phyloP scores from a whole-genome alignment of 441 rosid genomes.

The Populus hybrid region DNA sequence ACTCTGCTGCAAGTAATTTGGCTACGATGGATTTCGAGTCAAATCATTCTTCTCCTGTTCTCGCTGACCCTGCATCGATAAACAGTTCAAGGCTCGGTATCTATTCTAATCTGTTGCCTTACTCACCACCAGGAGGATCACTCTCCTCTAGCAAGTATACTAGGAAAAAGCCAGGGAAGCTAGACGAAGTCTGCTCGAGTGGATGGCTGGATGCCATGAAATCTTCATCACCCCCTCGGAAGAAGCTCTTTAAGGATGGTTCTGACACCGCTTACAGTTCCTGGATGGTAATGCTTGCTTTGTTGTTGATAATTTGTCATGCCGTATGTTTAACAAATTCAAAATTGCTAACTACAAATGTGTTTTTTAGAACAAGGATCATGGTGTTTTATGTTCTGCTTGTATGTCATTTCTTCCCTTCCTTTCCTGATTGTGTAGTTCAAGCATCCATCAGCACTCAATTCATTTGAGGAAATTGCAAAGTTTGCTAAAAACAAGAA shows the following conservation, averaged over 20 bases:
- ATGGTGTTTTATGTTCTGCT: not conserved
- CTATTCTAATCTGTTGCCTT: constrained; percentile 48
- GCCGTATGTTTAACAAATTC: not conserved
- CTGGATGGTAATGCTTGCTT: constrained; percentile 60
- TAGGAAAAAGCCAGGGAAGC: constrained; percentile 58
- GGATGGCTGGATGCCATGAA: constrained; percentile 80
- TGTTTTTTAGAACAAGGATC: not conserved
- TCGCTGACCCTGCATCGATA: constrained; percentile 52
- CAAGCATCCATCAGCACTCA: constrained; percentile 83
- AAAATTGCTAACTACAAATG: not conserved
- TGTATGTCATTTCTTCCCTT: not conserved
- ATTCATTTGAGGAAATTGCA: constrained; percentile 54
- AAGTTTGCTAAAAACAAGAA: constrained; percentile 62
- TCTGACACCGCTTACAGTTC: constrained; percentile 52
- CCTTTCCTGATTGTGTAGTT: constrained; percentile 42
- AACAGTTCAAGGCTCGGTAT: constrained; percentile 64
- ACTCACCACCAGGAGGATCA: constrained; percentile 42
- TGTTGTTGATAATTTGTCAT: not conserved
- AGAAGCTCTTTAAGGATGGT: constrained; percentile 65
- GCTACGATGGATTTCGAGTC: constrained; percentile 64
- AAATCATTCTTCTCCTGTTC: constrained; percentile 65
- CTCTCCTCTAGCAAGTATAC: constrained; percentile 50
- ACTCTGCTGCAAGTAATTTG: constrained; percentile 4
- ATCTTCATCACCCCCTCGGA: constrained; percentile 38
- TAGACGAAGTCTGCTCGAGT: constrained; percentile 79